Conservation (phyloP, 495 filamentous ascomycete species). For the Penicillium arizonense region DNA sequence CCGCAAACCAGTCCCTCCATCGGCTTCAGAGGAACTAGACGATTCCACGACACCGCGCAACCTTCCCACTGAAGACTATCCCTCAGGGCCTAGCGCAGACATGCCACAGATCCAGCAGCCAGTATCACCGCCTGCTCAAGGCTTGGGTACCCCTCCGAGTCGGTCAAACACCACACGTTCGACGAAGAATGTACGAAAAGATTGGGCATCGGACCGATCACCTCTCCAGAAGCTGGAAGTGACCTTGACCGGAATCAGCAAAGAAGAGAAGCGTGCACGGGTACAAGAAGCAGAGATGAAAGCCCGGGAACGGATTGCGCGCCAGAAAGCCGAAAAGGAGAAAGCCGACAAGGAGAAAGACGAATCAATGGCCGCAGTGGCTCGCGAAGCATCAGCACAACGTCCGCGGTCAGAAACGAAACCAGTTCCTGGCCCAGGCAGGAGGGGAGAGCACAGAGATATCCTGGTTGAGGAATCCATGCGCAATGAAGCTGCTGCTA, state of each 20-base stretch:
- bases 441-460: constrained; percentile 5
- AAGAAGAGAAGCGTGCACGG: constrained; percentile 82
- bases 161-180: constrained; percentile 41
- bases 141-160: constrained; percentile 16
- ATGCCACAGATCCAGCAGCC: constrained; percentile 4
- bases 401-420: constrained; percentile 2
- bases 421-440: background rate
- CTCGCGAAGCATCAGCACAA: background rate
- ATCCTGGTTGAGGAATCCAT: background rate
- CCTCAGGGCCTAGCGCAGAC: background rate
- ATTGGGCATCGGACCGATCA: constrained; percentile 75
- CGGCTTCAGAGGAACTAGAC: constrained; percentile 6
- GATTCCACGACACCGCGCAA: constrained; percentile 26
- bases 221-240: constrained; percentile 90
- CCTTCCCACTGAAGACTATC: constrained; percentile 11
- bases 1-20: constrained; percentile 7
- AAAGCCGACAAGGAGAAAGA: constrained; percentile 5
- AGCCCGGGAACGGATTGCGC: constrained; percentile 48
- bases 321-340: constrained; percentile 27
- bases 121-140: constrained; percentile 1
- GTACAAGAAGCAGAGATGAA: constrained; percentile 74
- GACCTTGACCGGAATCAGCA: constrained; percentile 83
- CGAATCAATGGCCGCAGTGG: constrained; percentile 10
- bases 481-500: background rate
- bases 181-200: constrained; percentile 28